Conservation (phyloP, 176 grass and related monocot species). For the Microstegium vimineum region DNA sequence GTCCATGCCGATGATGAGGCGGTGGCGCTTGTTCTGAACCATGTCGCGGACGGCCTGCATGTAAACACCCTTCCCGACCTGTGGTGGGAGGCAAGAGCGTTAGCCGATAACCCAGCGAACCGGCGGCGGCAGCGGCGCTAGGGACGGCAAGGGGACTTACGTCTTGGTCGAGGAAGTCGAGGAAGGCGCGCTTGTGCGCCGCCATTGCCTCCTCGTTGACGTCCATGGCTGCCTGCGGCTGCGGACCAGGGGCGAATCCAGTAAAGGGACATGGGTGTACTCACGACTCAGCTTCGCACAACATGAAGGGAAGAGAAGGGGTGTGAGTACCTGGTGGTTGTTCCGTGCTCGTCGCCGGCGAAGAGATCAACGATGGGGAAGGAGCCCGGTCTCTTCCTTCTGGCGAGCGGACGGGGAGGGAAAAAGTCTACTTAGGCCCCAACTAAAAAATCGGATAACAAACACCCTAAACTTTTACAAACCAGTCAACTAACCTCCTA, state of each 20-base stretch:
- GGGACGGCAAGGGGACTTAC: constrained; percentile 24
- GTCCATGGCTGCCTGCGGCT: constrained; percentile 57
- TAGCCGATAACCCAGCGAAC: not conserved
- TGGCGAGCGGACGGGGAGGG: no score
- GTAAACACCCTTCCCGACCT: constrained; percentile 77
- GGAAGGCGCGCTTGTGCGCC: constrained; percentile 74
- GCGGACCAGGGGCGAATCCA: no score
- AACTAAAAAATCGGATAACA: no score
- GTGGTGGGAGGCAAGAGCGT: constrained; percentile 1
- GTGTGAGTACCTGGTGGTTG: no score
- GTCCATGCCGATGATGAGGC: constrained; percentile 82
- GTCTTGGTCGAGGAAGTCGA: constrained; percentile 86
- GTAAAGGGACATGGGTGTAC: no score
- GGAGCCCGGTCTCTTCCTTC: no score
- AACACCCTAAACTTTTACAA: no score
- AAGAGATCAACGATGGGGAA: no score
- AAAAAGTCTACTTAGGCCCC: no score
- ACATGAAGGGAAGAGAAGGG: no score
- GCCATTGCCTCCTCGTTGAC: constrained; percentile 97
- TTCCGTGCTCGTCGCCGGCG: no score
- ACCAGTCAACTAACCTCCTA: no score
- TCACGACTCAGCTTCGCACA: not conserved
- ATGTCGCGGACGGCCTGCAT: constrained; percentile 72
- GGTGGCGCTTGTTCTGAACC: constrained; percentile 66
- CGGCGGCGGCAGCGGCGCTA: not conserved